Evolutionary conservation across 306 rosid species (phyloP), one percentile per base, ranked within the genome.

Genomic region (Trifolium subterraneum): DNA sequence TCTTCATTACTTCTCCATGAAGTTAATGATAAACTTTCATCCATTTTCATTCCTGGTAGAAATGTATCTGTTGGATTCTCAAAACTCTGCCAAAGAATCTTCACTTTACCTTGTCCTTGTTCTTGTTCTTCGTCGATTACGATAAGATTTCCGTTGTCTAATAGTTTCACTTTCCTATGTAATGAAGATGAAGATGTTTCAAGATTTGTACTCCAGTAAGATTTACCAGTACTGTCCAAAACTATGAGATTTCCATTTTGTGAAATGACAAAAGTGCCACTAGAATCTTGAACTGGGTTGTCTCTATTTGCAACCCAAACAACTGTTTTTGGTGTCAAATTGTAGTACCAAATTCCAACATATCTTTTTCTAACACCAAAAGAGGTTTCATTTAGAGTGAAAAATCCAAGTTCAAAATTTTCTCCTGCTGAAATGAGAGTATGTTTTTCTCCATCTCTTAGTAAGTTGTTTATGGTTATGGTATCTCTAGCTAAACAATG

Each of bases 21-120:
- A 78, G 83, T 79, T 68, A 92, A 58, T 65, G 78, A 83, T 63
- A 92, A 45, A 71, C 70, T 59, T 4, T 79, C 87, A 19, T 80
- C 80, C 88, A 89, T 80, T 81, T 84, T 82, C 97, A 92, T 89
- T 48, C 93, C 96, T 1, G 97, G 96, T 75, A 92, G 91, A 83
- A 91, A 87, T 67, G 97, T 92, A 23, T 92, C 97, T 0, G 89
- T 84, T 7, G 97, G 97, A 70, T 86, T 59, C 14, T 81, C 85
- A 68, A 92, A 89, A 82, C 96, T 92, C 77, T 89, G 87, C 95
- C 91, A 92, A 2, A 86, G 64, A 51, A 82, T 80, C 71, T 72
- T 74, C 60, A 23, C 77, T 1, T 73, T 77, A 63, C 45, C 50
- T 44, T 4, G 5, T 44, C 6, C 50, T 44, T 42, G 48, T 11